Evolutionary conservation across 306 rosid genomes (phyloP).

Genomic region (Medicago truncatula): DNA sequence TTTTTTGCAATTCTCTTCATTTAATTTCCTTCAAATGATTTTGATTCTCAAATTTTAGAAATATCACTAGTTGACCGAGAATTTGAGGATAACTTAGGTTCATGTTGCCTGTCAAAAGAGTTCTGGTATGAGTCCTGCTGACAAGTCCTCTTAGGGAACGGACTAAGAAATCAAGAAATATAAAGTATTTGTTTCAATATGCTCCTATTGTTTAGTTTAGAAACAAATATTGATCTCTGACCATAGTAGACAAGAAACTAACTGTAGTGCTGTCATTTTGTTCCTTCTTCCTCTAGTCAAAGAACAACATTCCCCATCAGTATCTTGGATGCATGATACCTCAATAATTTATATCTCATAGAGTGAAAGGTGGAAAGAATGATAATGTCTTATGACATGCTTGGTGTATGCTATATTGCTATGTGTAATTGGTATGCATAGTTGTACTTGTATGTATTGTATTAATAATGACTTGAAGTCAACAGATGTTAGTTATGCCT

Average conservation of each 20-base stretch:
- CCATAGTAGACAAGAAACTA: conserved; percentile 8
- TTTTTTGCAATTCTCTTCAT: conserved; percentile 23
- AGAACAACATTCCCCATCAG: neutral
- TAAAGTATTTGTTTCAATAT: neutral
- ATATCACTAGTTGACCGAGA: neutral
- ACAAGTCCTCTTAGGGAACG: neutral
- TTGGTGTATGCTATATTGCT: neutral
- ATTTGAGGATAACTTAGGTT: neutral
- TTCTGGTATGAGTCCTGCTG: neutral
- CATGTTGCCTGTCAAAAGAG: neutral
- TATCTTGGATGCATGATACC: conserved; percentile 19
- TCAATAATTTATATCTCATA: conserved; percentile 15
- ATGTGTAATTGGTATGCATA: neutral
- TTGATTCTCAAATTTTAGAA: conserved; percentile 16
- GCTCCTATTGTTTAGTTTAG: neutral
- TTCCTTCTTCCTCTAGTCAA: neutral
- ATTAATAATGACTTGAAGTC: conserved; percentile 26
- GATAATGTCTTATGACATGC: conserved; percentile 4
- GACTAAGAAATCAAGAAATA: neutral
- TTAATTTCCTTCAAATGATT: conserved; percentile 13
- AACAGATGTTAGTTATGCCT: neutral
- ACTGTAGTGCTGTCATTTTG: conserved; percentile 6
- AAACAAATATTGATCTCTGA: conserved; percentile 17
- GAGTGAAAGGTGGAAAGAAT: conserved; percentile 15
- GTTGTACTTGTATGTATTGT: no score